Base-by-base conservation (phyloP, 2,329 filamentous ascomycete genomes). In the Talaromyces albobiverticillius region DNA sequence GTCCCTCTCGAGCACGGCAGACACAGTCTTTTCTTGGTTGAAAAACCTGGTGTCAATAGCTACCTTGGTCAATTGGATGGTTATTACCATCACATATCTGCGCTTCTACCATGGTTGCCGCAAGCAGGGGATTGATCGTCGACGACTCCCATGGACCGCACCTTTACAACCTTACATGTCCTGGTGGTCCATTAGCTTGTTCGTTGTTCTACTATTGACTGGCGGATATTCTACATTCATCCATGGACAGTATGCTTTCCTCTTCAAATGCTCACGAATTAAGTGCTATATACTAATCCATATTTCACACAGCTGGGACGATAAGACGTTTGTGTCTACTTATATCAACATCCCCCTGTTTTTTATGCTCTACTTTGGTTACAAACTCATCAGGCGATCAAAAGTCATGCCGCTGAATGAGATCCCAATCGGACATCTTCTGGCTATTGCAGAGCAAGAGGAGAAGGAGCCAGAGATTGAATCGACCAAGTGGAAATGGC, bases 221-320 rank as follows among this genome's bases (percentile, higher is more conserved):
- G 89, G 89, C 61, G 89, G 88, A 1, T 92, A 90, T 70, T 81
- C 85, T 32, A 81, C 87, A 13, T 92, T 93, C 67, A 25, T 58
- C 16, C 54, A 55, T 5, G 53, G 47, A 11, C 46, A 58, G 36
- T 55, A 76, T n/a, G 80, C 78, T 77, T 75, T 11, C 66, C n/a
- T 48, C 13, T 13, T 22, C 9, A 3, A 16, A 20, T 10, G 38
- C n/a, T 20, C 13, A 40, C 86, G 7, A 88, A 34, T 89, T 64
- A 84, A 84, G 62, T 81, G 82, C 0, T n/a, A 11, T 11, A 10
- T 34, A 34, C 31, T 34, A 10, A 34, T 14, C 31, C 82, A 4
- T 47, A 5, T 18, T 20, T 10, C 25, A 10, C 13, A 40, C 10
- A 53, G 50, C 26, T 56, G 54, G 54, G 36, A 41, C 10, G 47